A percentile compares a stretch with the other conserved stretches of the same genome.
phyloP scores from a whole-genome alignment of 192 early-diverging fungal species.

The Rhizoclosmatium globosum region DNA sequence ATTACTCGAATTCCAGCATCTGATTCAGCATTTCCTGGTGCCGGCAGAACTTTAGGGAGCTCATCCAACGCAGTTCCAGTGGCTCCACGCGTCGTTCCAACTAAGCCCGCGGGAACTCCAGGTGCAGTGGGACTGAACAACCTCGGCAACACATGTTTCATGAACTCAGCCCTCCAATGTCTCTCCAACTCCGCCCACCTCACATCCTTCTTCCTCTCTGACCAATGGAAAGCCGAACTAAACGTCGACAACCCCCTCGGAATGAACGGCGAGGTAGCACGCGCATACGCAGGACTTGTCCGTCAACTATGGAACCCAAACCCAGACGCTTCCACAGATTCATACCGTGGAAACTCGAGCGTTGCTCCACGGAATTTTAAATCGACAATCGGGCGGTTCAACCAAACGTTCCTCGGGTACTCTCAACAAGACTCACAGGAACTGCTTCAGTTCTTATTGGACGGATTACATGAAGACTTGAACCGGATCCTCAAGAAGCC shows the following conservation, averaged over 20 bases:
- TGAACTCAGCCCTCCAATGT: slow-evolving; percentile 93
- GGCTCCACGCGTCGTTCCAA: not conserved
- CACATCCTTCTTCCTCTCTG: slow-evolving; percentile 51
- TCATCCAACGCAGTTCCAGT: not conserved
- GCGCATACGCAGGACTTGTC: slow-evolving; percentile 72
- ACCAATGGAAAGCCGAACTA: slow-evolving; percentile 64
- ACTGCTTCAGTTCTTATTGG: slow-evolving; percentile 80
- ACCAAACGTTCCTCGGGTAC: slow-evolving; percentile 73
- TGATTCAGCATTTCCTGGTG: slow-evolving; percentile 15
- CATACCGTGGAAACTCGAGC: slow-evolving; percentile 8
- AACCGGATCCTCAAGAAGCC: slow-evolving; percentile 83
- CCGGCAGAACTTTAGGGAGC: not conserved
- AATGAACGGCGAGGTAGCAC: slow-evolving; percentile 74
- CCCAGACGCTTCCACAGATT: not conserved
- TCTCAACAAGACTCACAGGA: slow-evolving; percentile 89
- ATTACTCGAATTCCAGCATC: slow-evolving; percentile 8
- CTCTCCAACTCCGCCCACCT: slow-evolving; percentile 71
- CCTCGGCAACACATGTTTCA: slow-evolving; percentile 92
- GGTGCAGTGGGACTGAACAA: slow-evolving; percentile 72
- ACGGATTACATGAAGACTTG: slow-evolving; percentile 88
- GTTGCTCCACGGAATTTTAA: slow-evolving; percentile 85
- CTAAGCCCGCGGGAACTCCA: not conserved
- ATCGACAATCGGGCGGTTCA: slow-evolving; percentile 65
- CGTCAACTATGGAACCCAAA: slow-evolving; percentile 44
- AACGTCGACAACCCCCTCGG: slow-evolving; percentile 78